These are phyloP conservation scores for Ramularia collo-cygni DNA, from an alignment of 2,329 filamentous ascomycete genomes.

Conservation along the genomic window DNA sequence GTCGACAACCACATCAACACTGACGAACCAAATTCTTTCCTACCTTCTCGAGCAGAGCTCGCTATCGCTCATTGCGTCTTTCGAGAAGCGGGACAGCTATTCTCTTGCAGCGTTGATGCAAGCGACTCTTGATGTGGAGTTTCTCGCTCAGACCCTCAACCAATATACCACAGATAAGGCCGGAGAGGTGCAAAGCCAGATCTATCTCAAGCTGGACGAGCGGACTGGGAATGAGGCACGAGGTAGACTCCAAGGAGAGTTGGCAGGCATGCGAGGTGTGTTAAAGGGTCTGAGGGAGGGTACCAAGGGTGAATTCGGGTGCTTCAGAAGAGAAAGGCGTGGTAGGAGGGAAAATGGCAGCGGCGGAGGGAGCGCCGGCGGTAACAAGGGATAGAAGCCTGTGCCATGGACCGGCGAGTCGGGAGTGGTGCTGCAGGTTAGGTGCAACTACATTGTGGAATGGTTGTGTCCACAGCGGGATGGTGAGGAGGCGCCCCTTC, in stretches of 20 bases:
- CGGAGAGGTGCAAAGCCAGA: slow-evolving; percentile 73
- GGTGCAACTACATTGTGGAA: no score
- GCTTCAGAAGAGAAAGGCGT: slow-evolving; percentile 23
- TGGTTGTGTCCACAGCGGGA: no score
- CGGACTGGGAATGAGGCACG: slow-evolving; percentile 85
- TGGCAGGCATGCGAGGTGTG: slow-evolving; percentile 81
- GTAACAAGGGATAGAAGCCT: background rate
- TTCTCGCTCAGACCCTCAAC: slow-evolving; percentile 85
- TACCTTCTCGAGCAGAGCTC: slow-evolving; percentile 80
- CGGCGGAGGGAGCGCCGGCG: slow-evolving; percentile 1
- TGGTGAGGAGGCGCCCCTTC: no score
- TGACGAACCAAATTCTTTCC: slow-evolving; percentile 75
- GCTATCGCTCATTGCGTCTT: slow-evolving; percentile 71
- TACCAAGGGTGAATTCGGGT: slow-evolving; percentile 69
- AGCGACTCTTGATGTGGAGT: slow-evolving; percentile 94
- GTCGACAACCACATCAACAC: slow-evolving; percentile 52
- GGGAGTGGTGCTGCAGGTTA: no score
- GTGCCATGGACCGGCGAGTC: no score
- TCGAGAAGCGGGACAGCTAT: slow-evolving; percentile 59
- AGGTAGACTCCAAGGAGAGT: slow-evolving; percentile 70
- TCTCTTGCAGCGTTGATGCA: slow-evolving; percentile 83
- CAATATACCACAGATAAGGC: slow-evolving; percentile 83
- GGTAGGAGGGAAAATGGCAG: slow-evolving; percentile 12
- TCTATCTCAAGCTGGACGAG: slow-evolving; percentile 84
- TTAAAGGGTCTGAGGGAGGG: slow-evolving; percentile 77